Evolutionary conservation across 768 basidiomycete species (phyloP), one percentile per base, ranked within the genome.

Genomic region (Paxillus rubicundulus): DNA sequence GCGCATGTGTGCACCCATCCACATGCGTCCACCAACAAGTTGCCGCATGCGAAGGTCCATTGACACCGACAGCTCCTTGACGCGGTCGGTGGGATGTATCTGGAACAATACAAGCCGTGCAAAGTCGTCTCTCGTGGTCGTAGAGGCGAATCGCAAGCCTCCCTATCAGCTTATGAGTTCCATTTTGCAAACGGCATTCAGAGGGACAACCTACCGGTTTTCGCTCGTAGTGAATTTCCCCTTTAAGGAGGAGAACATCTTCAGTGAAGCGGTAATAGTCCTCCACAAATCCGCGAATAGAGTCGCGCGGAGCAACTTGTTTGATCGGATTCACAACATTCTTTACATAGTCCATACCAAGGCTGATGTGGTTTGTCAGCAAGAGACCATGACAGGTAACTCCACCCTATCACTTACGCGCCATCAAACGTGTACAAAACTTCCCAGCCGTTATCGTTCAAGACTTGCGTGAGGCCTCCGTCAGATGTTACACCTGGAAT

Each of bases 1-100:
- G 17, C 74, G 73, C 75, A 76, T 76, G 41, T 75, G 74, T 7
- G 68, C 72, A 12, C 63, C 70, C 71, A 75, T 71, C 75, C 74
- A 75, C 58, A 69, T 61, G 6, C 72, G 64, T 14, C 71, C 73
- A 1, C 46, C 67, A 2, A 60, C 63, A 27, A 58, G 41, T 12
- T 62, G 55, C 4, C 47, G 58, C 70, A 76, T 74, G 45, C 68
- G 68, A 33, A 42, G 37, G 16, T 67, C 70, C 55, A 76, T 66
- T 4, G 37, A 37, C 3, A 58, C 60, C 1, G 70, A 69, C 14
- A 76, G 57, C 20, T 61, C 61, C 39, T 57, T 49, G 16, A 72
- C 59, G 16, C 53, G 54, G n/a, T 66, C 60, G 5, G 59, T 62
- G 24, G 69, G 69, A 44, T 59, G 59, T 5, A 72, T 50, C 36